Evolutionary conservation across 1,139 yeast species (phyloP), one percentile per base, ranked within the genome.

Genomic region (Nakaseomyces kungkrabaensis): DNA sequence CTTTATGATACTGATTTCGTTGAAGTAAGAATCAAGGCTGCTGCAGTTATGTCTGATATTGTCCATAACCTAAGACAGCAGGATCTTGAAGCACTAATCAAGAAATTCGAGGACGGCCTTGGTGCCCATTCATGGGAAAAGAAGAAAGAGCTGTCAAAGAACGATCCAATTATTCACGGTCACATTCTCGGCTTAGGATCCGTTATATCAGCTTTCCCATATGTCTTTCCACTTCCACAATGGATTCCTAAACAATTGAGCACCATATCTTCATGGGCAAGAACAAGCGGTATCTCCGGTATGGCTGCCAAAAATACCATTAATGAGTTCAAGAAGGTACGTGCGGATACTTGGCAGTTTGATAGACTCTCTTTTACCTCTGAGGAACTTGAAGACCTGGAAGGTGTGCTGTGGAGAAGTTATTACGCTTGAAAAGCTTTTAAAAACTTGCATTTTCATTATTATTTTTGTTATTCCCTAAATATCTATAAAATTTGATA

Each of bases 331-430:
- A 92, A 90, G 66, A 90, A 89, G 70, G 83, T 88, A 5, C 78
- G 98, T 58, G 95, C 90, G 52, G 98, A 94, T 62, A 88, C 97
- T 0, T 94, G 99, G 99, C 95, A 86, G 59, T 77, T 88, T 55
- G 98, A 94, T 65, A 78, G 86, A 53, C 75, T 75, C 59, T 81
- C 79, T 6, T 94, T 94, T 66, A 79, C 82, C 5, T 79, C 77
- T 48, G 87, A 83, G 11, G 95, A 92, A 67, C 73, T 89, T 48
- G 95, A 89, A 61, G 96, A 89, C 65, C 72, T 94, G 50, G 97
- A 92, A 66, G 98, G 98, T 43, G 97, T 92, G 3, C 71, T 90
- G 42, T 85, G 96, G 85, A 85, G 87, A 66, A 87, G 95, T 65
- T 94, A 94, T 63, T 90, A 89, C 68, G 88, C 90, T 37, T 88